These are phyloP conservation scores for Hydnomerulius pinastri DNA, from an alignment of 768 basidiomycete species.

Conservation along the genomic window DNA sequence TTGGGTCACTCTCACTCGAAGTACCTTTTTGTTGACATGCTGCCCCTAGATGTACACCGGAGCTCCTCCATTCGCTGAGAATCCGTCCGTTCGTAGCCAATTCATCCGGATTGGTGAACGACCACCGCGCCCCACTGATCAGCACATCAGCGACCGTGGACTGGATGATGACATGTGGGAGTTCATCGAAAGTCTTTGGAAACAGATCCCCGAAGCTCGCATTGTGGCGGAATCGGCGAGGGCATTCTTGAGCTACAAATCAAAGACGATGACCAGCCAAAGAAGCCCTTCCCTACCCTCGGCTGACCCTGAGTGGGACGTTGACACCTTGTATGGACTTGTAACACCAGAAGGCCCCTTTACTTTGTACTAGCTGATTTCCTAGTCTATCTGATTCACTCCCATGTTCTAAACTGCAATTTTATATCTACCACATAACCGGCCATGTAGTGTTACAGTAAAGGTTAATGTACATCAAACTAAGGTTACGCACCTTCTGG, in stretches of 20 bases:
- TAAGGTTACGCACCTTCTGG: too few species aligned
- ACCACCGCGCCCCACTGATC: slow-evolving; percentile 20
- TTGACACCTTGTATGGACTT: slow-evolving; percentile 20
- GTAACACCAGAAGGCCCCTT: slow-evolving; percentile 14
- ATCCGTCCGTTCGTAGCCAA: slow-evolving; percentile 18
- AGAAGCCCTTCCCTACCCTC: background rate
- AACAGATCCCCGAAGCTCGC: slow-evolving; percentile 25
- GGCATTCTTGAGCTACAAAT: slow-evolving; percentile 22
- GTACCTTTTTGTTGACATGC: background rate
- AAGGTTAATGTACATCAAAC: too few species aligned
- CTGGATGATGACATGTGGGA: slow-evolving; percentile 34
- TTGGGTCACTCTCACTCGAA: background rate
- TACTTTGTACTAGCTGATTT: slow-evolving; percentile 2
- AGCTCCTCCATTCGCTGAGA: slow-evolving; percentile 24
- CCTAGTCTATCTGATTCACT: background rate
- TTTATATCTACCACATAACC: too few species aligned
- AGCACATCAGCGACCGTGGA: slow-evolving; percentile 15
- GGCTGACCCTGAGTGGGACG: slow-evolving; percentile 27
- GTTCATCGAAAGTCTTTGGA: slow-evolving; percentile 32
- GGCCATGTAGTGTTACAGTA: too few species aligned
- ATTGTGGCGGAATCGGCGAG: slow-evolving; percentile 24
- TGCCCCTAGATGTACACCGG: slow-evolving; percentile 30
- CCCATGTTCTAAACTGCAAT: too few species aligned
- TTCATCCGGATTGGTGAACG: slow-evolving; percentile 13
- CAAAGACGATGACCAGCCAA: background rate